phyloP scores from a whole-genome alignment of 139 green algal species.

The Astrephomene gubernaculifera region DNA sequence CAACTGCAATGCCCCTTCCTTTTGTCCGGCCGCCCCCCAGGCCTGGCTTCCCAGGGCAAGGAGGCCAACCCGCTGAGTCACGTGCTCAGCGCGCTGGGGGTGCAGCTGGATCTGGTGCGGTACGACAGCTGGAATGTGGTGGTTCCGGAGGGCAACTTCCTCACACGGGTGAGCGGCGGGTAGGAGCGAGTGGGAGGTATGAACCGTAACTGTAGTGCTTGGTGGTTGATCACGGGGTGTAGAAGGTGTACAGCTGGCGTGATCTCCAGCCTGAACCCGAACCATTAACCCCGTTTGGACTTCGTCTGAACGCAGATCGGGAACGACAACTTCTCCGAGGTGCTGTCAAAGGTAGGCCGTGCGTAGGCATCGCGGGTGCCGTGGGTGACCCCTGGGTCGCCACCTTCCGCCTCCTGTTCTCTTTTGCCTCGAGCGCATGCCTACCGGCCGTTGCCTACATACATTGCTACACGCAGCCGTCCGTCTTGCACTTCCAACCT shows the following conservation, averaged over 20 bases:
- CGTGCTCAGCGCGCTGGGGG: slow-evolving; percentile 83
- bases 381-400: no score
- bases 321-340: slow-evolving; percentile 80
- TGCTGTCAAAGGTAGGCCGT: slow-evolving; percentile 57
- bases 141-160: slow-evolving; percentile 92
- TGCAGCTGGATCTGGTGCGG: slow-evolving; percentile 81
- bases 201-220: no score
- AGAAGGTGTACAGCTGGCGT: no score
- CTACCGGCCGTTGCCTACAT: no score
- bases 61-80: slow-evolving; percentile 87
- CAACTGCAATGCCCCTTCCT: no score
- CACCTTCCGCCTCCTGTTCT: background rate
- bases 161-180: slow-evolving; percentile 52
- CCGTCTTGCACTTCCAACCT: no score
- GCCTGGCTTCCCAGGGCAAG: slow-evolving; percentile 45
- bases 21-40: background rate
- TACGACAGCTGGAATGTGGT: slow-evolving; percentile 98
- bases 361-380: background rate
- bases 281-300: background rate
- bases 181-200: no score
- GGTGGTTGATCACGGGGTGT: no score
- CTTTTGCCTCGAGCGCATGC: background rate
- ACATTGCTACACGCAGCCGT: no score
- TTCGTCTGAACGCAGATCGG: slow-evolving; percentile 59
- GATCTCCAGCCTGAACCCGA: background rate